Conservation (phyloP, 1,284 basidiomycete species). For the Jaminaea rosea region DNA sequence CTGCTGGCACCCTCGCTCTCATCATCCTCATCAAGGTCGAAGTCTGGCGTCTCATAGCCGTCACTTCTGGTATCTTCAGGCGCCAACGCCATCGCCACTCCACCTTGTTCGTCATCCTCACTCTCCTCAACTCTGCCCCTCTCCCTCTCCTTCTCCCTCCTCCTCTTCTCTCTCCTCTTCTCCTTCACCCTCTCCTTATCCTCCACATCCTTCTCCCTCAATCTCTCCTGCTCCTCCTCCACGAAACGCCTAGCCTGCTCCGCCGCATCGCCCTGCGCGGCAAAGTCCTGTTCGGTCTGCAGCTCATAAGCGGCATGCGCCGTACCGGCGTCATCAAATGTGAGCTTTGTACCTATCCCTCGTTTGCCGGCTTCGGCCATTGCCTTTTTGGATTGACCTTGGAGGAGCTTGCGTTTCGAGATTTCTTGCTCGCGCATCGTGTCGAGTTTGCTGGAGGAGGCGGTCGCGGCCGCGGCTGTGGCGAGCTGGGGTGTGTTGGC, state of each 20-base stretch:
- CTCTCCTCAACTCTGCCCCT: slow-evolving; percentile 48
- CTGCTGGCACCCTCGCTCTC: slow-evolving; percentile 11
- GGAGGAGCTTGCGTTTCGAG: slow-evolving; percentile 60
- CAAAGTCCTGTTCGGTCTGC: slow-evolving; percentile 62
- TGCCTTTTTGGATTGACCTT: slow-evolving; percentile 71
- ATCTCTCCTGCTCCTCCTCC: slow-evolving; percentile 72
- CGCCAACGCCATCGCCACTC: slow-evolving; percentile 24
- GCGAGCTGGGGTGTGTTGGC: no score
- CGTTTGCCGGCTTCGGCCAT: slow-evolving; percentile 68
- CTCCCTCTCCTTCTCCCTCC: slow-evolving; percentile 66
- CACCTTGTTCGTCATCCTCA: slow-evolving; percentile 11
- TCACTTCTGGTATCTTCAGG: slow-evolving; percentile 47
- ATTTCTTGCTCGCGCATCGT: no score
- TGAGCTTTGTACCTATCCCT: slow-evolving; percentile 65
- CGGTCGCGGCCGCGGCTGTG: no score
- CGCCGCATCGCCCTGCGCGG: slow-evolving; percentile 62
- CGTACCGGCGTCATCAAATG: slow-evolving; percentile 62
- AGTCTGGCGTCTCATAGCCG: slow-evolving; percentile 41
- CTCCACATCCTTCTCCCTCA: slow-evolving; percentile 59
- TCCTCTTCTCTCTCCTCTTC: slow-evolving; percentile 50
- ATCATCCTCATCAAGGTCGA: slow-evolving; percentile 21
- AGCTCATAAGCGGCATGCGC: slow-evolving; percentile 58
- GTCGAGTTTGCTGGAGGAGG: slow-evolving; percentile 50
- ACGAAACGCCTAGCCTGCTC: slow-evolving; percentile 64
- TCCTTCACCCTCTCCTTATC: slow-evolving; percentile 42